Evolutionary conservation across 495 filamentous ascomycete genomes (phyloP), one percentile per base, ranked within the genome.

Genomic region (Hypoxylon subgilvum): DNA sequence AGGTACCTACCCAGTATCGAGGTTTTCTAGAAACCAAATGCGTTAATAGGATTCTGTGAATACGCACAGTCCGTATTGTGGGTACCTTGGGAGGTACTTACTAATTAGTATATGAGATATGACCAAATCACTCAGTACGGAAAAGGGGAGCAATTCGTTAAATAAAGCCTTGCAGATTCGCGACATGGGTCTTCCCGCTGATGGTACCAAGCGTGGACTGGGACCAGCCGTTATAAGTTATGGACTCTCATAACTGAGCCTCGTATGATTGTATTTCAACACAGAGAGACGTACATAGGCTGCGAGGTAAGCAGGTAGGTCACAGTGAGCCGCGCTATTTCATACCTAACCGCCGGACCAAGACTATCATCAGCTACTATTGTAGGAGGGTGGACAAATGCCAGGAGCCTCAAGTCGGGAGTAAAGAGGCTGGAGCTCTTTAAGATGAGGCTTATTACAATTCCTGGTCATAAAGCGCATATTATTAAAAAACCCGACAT

Each of bases 371-470:
- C 32, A 6, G 25, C 34, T 36, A 25, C 3, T 53, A 31, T 28
- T 36, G 27, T 43, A 40, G 35, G 18, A 2, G 27, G 18, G 61
- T 64, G 61, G 61, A 51, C 53, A 58, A 54, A 10, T 31, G 9
- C 49, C 36, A 35, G 60, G 52, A 57, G 54, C 49, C 50, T 58
- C 40, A 51, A 52, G 36, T 50, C 48, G 32, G 14, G 51, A 49
- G 28, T 43, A 22, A 13, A 43, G 48, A 53, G 28, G 35, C 31
- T 51, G 40, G 40, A 22, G 40, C 6, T n/a, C 38, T 28, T 47
- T 63, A 57, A 63, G 53, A 63, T 54, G 61, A 58, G 44, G 54
- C 61, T 64, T 58, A 64, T 64, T 64, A 53, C 23, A 49, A 25
- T 22, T 58, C 61, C 54, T 7, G 34, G 43, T 54, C 13, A 58